Percentiles rank a stretch among this genome's conserved stretches.
Evolutionary conservation across 108 stramenopile species (phyloP).

Genomic region (Fistulifera pelliculosa): DNA sequence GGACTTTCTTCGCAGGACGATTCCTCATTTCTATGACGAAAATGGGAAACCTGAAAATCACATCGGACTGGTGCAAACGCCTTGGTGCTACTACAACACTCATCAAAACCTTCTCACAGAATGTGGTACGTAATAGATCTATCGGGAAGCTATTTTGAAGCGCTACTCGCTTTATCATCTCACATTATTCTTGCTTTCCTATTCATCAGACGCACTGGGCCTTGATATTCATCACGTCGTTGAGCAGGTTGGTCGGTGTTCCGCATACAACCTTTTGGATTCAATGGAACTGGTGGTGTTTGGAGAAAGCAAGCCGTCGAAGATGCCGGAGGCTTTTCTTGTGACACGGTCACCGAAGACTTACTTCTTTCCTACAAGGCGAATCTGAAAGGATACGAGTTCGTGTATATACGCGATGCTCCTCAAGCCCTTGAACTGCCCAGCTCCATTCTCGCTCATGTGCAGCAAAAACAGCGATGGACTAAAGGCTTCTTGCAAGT

Average conservation of each 20-base stretch:
- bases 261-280: slow-evolving; percentile 10
- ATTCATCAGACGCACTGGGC: slow-evolving; percentile 6
- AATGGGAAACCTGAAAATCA: slow-evolving; percentile 6
- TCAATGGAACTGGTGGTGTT: slow-evolving; percentile 22
- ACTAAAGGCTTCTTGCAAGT: slow-evolving; percentile 19
- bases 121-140: neutral
- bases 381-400: slow-evolving; percentile 13
- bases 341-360: slow-evolving; percentile 25
- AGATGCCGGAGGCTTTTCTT: slow-evolving; percentile 8
- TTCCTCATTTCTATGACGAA: slow-evolving; percentile 13
- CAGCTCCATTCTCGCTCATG: slow-evolving; percentile 6
- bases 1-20: slow-evolving; percentile 7
- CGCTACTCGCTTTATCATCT: too few species aligned
- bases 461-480: slow-evolving; percentile 25
- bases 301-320: slow-evolving; percentile 15
- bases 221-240: slow-evolving; percentile 10
- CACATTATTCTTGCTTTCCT: too few species aligned
- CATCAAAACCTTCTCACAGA: slow-evolving; percentile 21
- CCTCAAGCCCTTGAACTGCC: slow-evolving; percentile 17
- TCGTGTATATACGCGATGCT: slow-evolving; percentile 12
- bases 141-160: too few species aligned
- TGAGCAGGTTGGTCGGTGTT: slow-evolving; percentile 10
- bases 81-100: slow-evolving; percentile 24
- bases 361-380: slow-evolving; percentile 10
- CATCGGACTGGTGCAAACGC: slow-evolving; percentile 18